Evolutionary conservation across 1,139 yeast genomes (phyloP), one percentile per base, ranked within the genome.

Genomic region (Saccharomyces hybrid): DNA sequence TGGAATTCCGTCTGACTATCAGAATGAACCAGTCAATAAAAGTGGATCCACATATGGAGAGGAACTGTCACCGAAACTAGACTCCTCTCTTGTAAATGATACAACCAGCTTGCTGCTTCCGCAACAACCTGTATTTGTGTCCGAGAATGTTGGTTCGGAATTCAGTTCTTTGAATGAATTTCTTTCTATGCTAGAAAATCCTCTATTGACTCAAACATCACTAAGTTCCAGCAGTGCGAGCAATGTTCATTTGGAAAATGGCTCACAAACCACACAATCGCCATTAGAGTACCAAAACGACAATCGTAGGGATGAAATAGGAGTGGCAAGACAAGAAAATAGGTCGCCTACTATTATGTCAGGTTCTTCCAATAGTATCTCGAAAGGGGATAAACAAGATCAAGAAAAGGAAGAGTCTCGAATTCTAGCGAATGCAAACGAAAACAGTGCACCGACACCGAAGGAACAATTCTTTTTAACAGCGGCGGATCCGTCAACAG

Each of bases 401-500:
- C 42, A 20, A 11, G 48, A 6, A 25, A 23, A 50, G 5, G 46
- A 49, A 16, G 26, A 11, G 5, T 46, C 31, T 16, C 42, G n/a
- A 13, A n/a, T 14, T 32, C 3, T 23, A 14, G 5, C 16, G 48
- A 14, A 28, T 11, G 14, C 32, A 11, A 25, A 25, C 47, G 7
- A 14, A 9, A 14, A 50, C 51, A 28, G 50, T 14, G 50, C 53
- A 11, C 54, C 59, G 3, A 84, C 95, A 1, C 96, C 97, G 1
- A 78, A 91, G 61, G 98, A 91, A 68, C 90, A 90, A 71, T 93
- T 93, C 72, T 91, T 93, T 73, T 74, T 93, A 54, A 91, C 98
- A 0, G 98, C 99, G 0, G 98, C 98, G 0, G 98, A 93, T 68
- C 99, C 99, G 1, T 87, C 96, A 0, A 89, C 95, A 0, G 97